Conservation (phyloP, 2,329 filamentous ascomycete genomes). For the Bipolaris gigantea region DNA sequence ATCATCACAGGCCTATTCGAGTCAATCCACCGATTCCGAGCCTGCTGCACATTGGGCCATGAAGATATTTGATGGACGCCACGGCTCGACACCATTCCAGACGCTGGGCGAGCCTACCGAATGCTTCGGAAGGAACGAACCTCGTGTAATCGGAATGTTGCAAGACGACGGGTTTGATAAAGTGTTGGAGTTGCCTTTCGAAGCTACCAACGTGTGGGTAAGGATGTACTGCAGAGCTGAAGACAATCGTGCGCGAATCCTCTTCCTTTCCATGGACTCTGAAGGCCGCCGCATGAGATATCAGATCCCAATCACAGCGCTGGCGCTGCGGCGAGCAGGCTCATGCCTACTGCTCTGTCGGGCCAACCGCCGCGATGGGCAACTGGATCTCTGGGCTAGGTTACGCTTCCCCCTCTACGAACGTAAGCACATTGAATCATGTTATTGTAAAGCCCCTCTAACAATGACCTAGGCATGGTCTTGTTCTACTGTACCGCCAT, state of each 20-base stretch:
- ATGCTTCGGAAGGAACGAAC: constrained; percentile 43
- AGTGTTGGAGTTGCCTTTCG: constrained; percentile 51
- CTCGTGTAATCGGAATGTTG: constrained; percentile 39
- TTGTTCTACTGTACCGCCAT: constrained; percentile 60
- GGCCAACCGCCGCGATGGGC: constrained; percentile 44
- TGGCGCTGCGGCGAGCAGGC: constrained; percentile 47
- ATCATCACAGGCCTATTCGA: constrained; percentile 47
- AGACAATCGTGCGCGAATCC: constrained; percentile 57
- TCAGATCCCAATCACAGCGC: constrained; percentile 55
- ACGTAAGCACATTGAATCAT: constrained; percentile 42
- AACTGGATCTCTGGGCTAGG: constrained; percentile 56
- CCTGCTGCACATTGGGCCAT: constrained; percentile 48
- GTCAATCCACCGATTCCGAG: constrained; percentile 41
- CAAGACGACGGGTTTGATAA: constrained; percentile 47
- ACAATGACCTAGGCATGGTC: constrained; percentile 52
- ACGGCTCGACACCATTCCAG: constrained; percentile 44
- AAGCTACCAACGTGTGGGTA: constrained; percentile 51
- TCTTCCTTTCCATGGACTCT: constrained; percentile 53
- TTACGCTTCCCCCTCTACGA: constrained; percentile 60
- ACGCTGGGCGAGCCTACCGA: constrained; percentile 37
- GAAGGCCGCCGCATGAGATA: constrained; percentile 47
- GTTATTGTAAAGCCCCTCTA: background rate
- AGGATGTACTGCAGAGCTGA: constrained; percentile 55
- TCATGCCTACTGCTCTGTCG: constrained; percentile 48
- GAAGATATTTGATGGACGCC: constrained; percentile 49